Evolutionary conservation across 1,284 basidiomycete species (phyloP), one percentile per base, ranked within the genome.

Genomic region (Schizophyllum amplum): DNA sequence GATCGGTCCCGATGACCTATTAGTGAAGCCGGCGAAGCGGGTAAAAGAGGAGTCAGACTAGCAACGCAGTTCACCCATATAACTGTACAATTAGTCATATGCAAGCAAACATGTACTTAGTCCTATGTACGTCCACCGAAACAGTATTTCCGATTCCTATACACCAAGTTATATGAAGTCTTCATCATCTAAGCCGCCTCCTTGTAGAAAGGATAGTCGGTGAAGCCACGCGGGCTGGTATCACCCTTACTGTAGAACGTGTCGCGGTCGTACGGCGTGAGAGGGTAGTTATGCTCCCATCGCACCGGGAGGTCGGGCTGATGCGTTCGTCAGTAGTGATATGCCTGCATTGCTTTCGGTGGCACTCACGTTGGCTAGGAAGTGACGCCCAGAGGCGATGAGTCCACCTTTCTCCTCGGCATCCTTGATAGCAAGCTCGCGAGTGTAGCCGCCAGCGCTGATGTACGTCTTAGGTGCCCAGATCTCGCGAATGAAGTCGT

Each of bases 291-390:
- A 25, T 70, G 61, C 53, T 63, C 64, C 24, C 75, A 56, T n/a
- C 81, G 71, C 17, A 66, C 57, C 0, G 76, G 75, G 0, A 84
- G 68, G 63, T 84, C 82, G 1, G 81, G 82, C 71, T 75, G 65
- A 26, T 22, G 27, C 15, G 20, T 33, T 2, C 24, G 54, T 48
- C 5, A 26, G 15, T 54, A n/a, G n/a, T n/a, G n/a, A n/a, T n/a
- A n/a, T n/a, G n/a, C n/a, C n/a, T n/a, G n/a, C n/a, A n/a, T n/a
- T n/a, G n/a, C n/a, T n/a, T n/a, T n/a, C n/a, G n/a, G n/a, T n/a
- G n/a, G n/a, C n/a, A n/a, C n/a, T 64, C 63, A 71, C 66, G 60
- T 70, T 72, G 24, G 65, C 66, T 61, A 76, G 75, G 59, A 72
- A 78, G 59, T 65, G 64, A 25, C 79, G 64, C 0, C 79, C 79